Conservation (phyloP, 192 early-diverging fungal genomes). For the Umbelopsis isabellina region DNA sequence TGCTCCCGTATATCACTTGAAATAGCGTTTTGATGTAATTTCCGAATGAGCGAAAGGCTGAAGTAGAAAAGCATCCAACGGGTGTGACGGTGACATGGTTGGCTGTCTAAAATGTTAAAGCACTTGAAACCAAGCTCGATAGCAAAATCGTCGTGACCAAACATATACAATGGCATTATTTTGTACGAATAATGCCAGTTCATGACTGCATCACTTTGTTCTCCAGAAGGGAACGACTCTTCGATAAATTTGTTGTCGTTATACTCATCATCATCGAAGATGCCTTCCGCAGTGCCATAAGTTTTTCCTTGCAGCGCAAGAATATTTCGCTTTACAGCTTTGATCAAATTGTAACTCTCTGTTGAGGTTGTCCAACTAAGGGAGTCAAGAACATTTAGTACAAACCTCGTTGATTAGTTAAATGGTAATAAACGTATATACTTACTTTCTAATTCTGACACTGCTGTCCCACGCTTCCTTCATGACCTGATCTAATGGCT, state of each 20-base stretch:
- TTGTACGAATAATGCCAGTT: slow-evolving; percentile 33
- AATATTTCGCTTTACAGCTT: slow-evolving; percentile 19
- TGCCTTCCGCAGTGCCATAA: slow-evolving; percentile 11
- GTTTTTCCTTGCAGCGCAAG: slow-evolving; percentile 41
- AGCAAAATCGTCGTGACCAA: slow-evolving; percentile 28
- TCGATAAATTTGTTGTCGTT: slow-evolving; percentile 23
- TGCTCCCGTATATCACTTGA: too few species aligned
- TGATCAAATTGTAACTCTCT: too few species aligned
- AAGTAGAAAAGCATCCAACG: too few species aligned
- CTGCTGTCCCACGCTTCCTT: slow-evolving; percentile 23
- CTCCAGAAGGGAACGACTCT: neutral
- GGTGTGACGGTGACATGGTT: slow-evolving; percentile 10
- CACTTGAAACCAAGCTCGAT: slow-evolving; percentile 25
- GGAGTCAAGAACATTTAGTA: slow-evolving; percentile 15
- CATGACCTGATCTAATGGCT: slow-evolving; percentile 24
- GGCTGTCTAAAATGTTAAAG: neutral
- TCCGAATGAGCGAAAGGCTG: too few species aligned
- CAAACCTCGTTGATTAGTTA: neutral
- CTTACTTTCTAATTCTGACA: slow-evolving; percentile 27
- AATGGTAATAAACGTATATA: neutral
- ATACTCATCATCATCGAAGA: slow-evolving; percentile 36
- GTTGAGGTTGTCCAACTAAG: neutral
- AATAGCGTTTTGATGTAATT: too few species aligned
- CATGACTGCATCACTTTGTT: slow-evolving; percentile 7
- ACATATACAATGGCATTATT: slow-evolving; percentile 19